A percentile compares a stretch with the other conserved stretches of the same genome.
Conservation (phyloP, 1,139 yeast genomes). For the Geotrichum fermentans region DNA sequence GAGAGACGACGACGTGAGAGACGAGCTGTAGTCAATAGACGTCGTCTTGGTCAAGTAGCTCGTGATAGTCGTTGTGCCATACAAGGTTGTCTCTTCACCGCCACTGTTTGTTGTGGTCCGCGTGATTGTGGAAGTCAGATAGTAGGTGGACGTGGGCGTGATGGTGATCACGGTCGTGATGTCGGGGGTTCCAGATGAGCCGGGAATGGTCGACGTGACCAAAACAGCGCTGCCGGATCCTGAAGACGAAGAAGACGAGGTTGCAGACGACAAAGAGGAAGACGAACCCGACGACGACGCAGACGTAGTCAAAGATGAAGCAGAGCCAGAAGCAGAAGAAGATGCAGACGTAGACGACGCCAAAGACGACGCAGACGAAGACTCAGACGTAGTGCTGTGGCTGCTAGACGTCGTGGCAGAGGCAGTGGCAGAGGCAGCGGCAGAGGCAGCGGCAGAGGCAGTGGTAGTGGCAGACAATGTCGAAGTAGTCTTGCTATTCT, state of each 20-base stretch:
- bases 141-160: slow-evolving; percentile 8
- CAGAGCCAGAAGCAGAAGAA: neutral
- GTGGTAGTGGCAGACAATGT: slow-evolving; percentile 9
- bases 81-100: neutral
- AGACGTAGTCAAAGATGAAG: neutral
- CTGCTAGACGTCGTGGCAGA: neutral
- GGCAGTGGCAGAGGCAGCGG: slow-evolving; percentile 7
- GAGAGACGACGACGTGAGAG: slow-evolving; percentile 33
- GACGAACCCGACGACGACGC: neutral
- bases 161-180: neutral
- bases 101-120: slow-evolving; percentile 1
- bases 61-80: neutral
- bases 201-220: neutral
- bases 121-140: neutral
- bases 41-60: neutral
- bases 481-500: neutral
- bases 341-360: slow-evolving; percentile 2
- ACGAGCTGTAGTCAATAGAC: slow-evolving; percentile 26
- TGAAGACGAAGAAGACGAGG: neutral
- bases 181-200: neutral
- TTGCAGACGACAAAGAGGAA: neutral
- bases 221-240: neutral
- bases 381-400: slow-evolving; percentile 2
- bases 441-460: slow-evolving; percentile 1
- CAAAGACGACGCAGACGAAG: neutral